These are phyloP conservation scores for Prosopis cineraria DNA, from an alignment of 306 rosid species.

Conservation along the genomic window DNA sequence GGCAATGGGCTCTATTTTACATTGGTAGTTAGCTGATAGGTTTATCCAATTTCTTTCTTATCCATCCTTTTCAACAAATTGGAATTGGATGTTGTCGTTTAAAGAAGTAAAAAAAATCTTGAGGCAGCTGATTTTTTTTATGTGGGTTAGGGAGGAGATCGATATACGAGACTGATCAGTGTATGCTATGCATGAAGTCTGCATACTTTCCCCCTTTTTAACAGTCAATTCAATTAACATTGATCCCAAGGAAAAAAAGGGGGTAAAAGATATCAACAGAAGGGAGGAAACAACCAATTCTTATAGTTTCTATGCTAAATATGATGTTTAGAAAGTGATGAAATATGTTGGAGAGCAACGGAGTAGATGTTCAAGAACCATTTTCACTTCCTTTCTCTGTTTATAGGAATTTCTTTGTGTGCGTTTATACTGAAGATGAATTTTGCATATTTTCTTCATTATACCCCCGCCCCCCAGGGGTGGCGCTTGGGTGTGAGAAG, in stretches of 20 bases:
- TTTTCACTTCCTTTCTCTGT: not conserved
- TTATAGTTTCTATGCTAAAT: not conserved
- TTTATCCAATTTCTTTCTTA: not conserved
- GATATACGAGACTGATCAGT: not conserved
- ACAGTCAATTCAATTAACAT: not conserved
- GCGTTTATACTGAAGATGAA: not conserved
- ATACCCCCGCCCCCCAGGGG: not conserved
- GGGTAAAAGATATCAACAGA: not conserved
- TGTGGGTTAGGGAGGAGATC: not conserved
- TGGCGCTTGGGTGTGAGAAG: not conserved
- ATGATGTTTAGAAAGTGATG: not conserved
- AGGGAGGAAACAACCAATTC: not conserved
- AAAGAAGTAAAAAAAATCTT: not conserved
- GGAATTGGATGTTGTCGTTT: not conserved
- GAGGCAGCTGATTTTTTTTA: not conserved
- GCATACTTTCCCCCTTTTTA: not conserved
- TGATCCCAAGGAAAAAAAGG: not conserved
- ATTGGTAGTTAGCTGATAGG: not conserved
- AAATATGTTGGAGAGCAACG: not conserved
- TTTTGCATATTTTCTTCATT: constrained; percentile 3
- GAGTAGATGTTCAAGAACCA: not conserved
- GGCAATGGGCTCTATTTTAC: not conserved
- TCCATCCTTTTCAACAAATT: not conserved
- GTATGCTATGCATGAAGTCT: not conserved
- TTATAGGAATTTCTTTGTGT: not conserved